phyloP scores from a whole-genome alignment of 1,284 basidiomycete genomes.

The Stygiomarasmius scandens region DNA sequence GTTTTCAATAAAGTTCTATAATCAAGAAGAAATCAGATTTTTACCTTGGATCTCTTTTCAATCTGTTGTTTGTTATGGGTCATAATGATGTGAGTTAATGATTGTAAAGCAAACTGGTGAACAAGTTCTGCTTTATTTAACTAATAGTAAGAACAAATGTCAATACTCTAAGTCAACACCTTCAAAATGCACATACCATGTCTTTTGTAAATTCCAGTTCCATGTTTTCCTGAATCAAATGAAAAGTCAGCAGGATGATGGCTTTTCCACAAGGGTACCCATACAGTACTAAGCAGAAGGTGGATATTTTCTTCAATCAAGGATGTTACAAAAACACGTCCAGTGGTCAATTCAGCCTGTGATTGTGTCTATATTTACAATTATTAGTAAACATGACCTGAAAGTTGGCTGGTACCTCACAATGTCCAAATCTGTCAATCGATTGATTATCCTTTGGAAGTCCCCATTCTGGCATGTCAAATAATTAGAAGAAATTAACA shows the following conservation, averaged over 20 bases:
- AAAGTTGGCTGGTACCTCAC: neutral
- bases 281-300: neutral
- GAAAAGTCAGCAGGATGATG: too few species aligned
- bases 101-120: neutral
- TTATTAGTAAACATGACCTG: neutral
- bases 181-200: neutral
- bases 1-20: too few species aligned
- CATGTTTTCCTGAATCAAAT: neutral
- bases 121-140: neutral
- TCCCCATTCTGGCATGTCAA: neutral
- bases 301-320: conserved; percentile 3
- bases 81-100: neutral
- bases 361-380: neutral
- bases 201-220: neutral
- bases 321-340: neutral
- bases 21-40: too few species aligned
- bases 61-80: neutral
- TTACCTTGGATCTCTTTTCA: too few species aligned
- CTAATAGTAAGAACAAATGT: neutral
- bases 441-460: conserved; percentile 1
- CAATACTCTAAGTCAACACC: too few species aligned
- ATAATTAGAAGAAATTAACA: neutral
- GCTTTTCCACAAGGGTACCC: neutral
- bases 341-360: conserved; percentile 2
- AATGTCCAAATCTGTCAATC: conserved; percentile 4